Evolutionary conservation across 768 basidiomycete species (phyloP), one percentile per base, ranked within the genome.

Genomic region (Phanerodontia chrysosporium): DNA sequence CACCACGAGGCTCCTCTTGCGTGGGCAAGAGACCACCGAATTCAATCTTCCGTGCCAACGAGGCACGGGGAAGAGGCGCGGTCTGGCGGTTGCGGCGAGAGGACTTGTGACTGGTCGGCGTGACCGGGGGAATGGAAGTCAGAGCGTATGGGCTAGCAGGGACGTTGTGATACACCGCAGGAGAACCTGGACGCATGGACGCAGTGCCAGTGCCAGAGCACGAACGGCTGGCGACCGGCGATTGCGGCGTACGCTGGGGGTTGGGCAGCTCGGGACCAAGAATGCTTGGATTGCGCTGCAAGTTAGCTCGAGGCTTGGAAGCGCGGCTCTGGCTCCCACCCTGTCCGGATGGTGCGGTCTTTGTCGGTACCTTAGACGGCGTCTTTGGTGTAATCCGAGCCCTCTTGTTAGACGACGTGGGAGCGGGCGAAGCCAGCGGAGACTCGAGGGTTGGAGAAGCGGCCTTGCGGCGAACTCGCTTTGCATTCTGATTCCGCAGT

Each of bases 231-330:
- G 58, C 32, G 49, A 64, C 59, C 58, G 58, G 64, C 45, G 64
- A 55, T 55, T 66, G 58, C 52, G 61, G 29, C 51, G 55, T 54
- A 32, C 61, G 60, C 55, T 67, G 74, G 27, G 79, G 73, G 49
- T 70, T 74, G 36, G 84, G 85, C 35, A 87, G 76, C 69, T 88
- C 87, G 57, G 76, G 78, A 39, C 86, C 88, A 63, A 87, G 81
- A 65, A 86, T 86, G 65, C 82, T 86, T 32, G 85, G 84, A 62
- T 84, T 86, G 55, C 82, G 80, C 63, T 78, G 76, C 32, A 79
- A 67, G 63, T 81, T 84, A 76, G 75, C 65, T 70, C 66, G 64
- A 68, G 67, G 54, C 67, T 68, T 54, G 58, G 66, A 24, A 64
- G 63, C 60, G 58, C 62, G 65, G 51, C 53, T 65, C 28, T 22